Evolutionary conservation across 2,329 filamentous ascomycete species (phyloP), one percentile per base, ranked within the genome.

Genomic region (Fusarium sororula): DNA sequence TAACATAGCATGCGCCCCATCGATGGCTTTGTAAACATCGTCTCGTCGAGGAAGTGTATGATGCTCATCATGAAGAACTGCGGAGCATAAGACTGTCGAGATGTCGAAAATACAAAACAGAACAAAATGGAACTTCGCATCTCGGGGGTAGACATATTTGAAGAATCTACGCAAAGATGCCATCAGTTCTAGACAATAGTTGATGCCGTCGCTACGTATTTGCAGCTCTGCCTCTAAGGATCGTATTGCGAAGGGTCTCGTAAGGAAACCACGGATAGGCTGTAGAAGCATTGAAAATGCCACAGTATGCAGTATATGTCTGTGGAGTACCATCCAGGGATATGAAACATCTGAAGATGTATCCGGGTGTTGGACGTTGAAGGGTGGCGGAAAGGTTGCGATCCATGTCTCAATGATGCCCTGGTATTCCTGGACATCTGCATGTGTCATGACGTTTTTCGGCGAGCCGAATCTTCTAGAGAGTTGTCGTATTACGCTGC

Each of bases 51-150:
- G 82, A 7, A 88, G 79, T 18, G 77, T 80, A 24, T 77, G 72
- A 37, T 84, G 80, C n/a, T 79, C 75, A 65, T 89, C 87, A 66
- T 89, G 87, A 9, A 88, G 82, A 12, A 89, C 79, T 6, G 86
- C 84, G 1, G 87, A 88, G 78, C 85, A 88, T 9, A 88, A 76
- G 24, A 87, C 80, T 1, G 87, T 85, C 2, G 86, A 83, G 0
- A 85, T 87, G 68, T 89, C 86, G 53, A 89, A 89, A 38, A 88
- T 84, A 48, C 82, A 81, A 63, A 88, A 89, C 0, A 86, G 79
- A 11, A 86, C 83, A 58, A 86, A 83, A 70, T 88, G 85, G 47
- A 87, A 87, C 41, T 85, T 87, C 11, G 84, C 82, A 50, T 87
- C 85, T 18, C 84, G 78, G 0, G 85, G 85, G 54, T 83, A 85